A percentile compares a stretch with the other conserved stretches of the same genome.
These are phyloP conservation scores for Mycoemilia scoparia DNA, from an alignment of 192 early-diverging fungal species.

Conservation along the genomic window DNA sequence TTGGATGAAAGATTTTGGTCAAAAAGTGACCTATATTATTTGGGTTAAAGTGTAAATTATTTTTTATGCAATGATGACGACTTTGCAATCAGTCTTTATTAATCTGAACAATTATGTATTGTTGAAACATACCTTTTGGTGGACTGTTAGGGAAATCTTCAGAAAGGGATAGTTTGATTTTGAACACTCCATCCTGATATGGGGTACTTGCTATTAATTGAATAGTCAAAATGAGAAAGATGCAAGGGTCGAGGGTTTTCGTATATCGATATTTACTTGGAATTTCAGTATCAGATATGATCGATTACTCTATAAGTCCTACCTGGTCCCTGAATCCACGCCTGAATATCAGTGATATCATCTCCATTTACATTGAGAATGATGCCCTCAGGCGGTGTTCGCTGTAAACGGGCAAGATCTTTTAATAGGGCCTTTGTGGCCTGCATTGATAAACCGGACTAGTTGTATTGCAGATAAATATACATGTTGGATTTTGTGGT, in stretches of 20 bases:
- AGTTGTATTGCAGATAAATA: not conserved
- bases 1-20: slow-evolving; percentile 96
- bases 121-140: slow-evolving; percentile 48
- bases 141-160: slow-evolving; percentile 62
- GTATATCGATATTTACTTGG: no score
- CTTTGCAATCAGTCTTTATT: not conserved
- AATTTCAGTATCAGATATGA: no score
- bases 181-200: slow-evolving; percentile 63
- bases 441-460: slow-evolving; percentile 7
- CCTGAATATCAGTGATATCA: slow-evolving; percentile 61
- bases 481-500: not conserved
- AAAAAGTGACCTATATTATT: slow-evolving; percentile 59
- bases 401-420: slow-evolving; percentile 36
- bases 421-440: slow-evolving; percentile 21
- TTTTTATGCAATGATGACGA: no score
- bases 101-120: no score
- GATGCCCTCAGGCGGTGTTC: slow-evolving; percentile 69
- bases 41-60: no score
- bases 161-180: slow-evolving; percentile 47
- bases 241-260: no score
- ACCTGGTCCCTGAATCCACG: slow-evolving; percentile 67
- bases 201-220: slow-evolving; percentile 50
- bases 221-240: not conserved
- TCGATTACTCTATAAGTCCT: no score
- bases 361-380: slow-evolving; percentile 48